Percentiles rank a stretch among this genome's conserved stretches.
These are phyloP conservation scores for Suillus subluteus DNA, from an alignment of 768 basidiomycete species.

Conservation along the genomic window DNA sequence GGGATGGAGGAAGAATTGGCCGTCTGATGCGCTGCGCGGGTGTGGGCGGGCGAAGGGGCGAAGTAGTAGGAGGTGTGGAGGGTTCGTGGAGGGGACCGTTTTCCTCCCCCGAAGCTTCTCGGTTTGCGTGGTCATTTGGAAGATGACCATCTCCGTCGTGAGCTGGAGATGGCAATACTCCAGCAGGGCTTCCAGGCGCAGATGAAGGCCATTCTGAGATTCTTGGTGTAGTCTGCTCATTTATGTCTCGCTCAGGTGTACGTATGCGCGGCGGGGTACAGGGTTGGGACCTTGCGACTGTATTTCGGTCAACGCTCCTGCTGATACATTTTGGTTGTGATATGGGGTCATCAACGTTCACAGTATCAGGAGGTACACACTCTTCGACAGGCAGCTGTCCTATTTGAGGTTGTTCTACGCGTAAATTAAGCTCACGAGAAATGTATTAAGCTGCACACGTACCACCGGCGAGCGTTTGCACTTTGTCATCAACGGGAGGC, in stretches of 20 bases:
- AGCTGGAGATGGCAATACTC: conserved; percentile 2
- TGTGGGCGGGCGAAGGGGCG: conserved; percentile 30
- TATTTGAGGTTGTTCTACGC: not conserved
- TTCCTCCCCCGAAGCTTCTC: conserved; percentile 22
- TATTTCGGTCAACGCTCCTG: conserved; percentile 5
- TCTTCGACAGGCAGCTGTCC: conserved; percentile 10
- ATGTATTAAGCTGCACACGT: not conserved
- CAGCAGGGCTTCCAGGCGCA: conserved; percentile 21
- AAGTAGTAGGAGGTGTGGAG: conserved; percentile 14
- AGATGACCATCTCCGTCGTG: conserved; percentile 9
- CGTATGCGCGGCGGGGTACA: conserved; percentile 14
- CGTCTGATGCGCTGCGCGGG: conserved; percentile 30
- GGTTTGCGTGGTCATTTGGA: conserved; percentile 6
- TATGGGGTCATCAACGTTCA: not conserved
- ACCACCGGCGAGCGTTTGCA: not conserved
- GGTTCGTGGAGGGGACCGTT: conserved; percentile 4
- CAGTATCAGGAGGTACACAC: not conserved
- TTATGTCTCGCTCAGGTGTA: conserved; percentile 12
- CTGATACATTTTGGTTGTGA: not conserved
- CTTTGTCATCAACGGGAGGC: not conserved
- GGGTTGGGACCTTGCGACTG: not conserved
- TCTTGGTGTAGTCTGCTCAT: conserved; percentile 28
- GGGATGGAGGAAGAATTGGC: conserved; percentile 12
- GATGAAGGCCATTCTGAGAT: conserved; percentile 34
- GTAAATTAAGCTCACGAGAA: not conserved